Conservation (phyloP, 306 rosid genomes). For the Malus asiatica region DNA sequence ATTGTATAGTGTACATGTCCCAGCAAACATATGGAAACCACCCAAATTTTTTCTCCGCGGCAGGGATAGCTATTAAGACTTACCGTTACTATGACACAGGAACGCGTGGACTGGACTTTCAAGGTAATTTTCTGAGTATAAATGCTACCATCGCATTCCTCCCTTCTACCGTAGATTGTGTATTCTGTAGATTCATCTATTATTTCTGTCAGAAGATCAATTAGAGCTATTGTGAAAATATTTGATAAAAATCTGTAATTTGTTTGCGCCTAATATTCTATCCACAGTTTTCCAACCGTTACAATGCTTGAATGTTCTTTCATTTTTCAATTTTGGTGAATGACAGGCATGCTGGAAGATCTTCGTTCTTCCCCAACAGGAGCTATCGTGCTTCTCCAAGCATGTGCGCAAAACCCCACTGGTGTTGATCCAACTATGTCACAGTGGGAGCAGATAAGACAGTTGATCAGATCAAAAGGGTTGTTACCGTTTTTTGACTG, state of each 20-base stretch:
- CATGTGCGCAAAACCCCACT: conserved; percentile 97
- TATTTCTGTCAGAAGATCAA: background rate
- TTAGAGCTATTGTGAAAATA: background rate
- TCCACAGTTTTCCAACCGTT: background rate
- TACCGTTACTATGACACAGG: conserved; percentile 80
- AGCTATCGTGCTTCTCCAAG: conserved; percentile 79
- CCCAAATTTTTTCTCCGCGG: conserved; percentile 56
- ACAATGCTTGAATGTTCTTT: background rate
- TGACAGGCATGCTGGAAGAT: conserved; percentile 78
- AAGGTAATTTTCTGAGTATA: conserved; percentile 39
- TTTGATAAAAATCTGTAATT: background rate
- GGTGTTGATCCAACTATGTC: conserved; percentile 91
- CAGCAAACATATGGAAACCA: conserved; percentile 85
- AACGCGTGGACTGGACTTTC: conserved; percentile 68
- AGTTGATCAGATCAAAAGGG: conserved; percentile 63
- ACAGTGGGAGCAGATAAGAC: conserved; percentile 93
- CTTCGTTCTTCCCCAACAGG: conserved; percentile 75
- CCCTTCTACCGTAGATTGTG: background rate
- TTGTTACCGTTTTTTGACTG: conserved; percentile 89
- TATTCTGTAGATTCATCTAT: background rate
- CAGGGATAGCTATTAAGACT: conserved; percentile 63
- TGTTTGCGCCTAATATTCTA: background rate
- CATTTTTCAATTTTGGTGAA: conserved; percentile 3
- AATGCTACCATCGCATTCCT: background rate
- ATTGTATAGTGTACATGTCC: conserved; percentile 74